A percentile compares a stretch with the other conserved stretches of the same genome.
Conservation (phyloP, 139 green algal species). For the Volvox reticuliferus region DNA sequence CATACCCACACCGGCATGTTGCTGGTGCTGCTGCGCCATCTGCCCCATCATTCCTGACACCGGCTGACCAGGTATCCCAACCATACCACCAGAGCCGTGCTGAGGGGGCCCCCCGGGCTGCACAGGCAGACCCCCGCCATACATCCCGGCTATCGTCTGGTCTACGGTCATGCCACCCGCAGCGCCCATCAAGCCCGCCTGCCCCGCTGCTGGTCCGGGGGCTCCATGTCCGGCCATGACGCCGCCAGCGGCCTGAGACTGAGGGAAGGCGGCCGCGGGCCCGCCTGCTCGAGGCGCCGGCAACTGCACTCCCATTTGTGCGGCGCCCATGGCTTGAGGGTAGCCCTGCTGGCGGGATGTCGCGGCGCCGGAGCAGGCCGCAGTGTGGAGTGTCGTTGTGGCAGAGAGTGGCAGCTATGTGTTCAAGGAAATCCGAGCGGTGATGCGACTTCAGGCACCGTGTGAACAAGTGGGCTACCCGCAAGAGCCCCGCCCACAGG, state of each 20-base stretch:
- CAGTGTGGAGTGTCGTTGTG: too few relatives aligned
- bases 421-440: too few relatives aligned
- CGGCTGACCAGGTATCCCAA: background rate
- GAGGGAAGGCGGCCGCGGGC: background rate
- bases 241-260: background rate
- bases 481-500: too few relatives aligned
- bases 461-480: too few relatives aligned
- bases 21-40: background rate
- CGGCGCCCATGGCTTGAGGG: background rate
- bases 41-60: conserved; percentile 12
- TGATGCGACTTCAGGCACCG: too few relatives aligned
- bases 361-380: too few relatives aligned
- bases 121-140: background rate
- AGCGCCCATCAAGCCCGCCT: background rate
- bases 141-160: conserved; percentile 10
- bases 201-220: background rate
- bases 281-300: background rate
- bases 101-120: background rate
- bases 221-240: background rate
- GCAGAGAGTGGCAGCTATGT: too few relatives aligned
- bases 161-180: background rate
- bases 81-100: background rate
- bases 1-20: background rate
- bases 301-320: background rate
- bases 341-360: background rate